Percentiles rank a stretch among this genome's conserved stretches.
These are phyloP conservation scores for Paecilomyces dactylethromorphus DNA, from an alignment of 2,329 filamentous ascomycete genomes.

Conservation along the genomic window DNA sequence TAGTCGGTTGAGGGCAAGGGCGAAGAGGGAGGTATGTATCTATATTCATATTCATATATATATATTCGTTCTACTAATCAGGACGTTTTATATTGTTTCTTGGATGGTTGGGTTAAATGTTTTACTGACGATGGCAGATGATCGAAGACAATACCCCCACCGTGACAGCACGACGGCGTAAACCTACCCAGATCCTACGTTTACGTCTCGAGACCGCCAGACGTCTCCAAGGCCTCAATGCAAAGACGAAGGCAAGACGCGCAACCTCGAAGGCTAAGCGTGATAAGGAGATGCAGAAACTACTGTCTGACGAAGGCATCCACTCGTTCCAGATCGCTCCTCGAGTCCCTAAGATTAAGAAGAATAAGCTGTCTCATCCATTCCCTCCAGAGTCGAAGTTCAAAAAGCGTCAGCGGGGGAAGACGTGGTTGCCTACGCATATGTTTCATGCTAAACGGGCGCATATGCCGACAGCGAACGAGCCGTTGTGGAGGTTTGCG, in stretches of 20 bases:
- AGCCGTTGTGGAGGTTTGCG: slow-evolving; percentile 84
- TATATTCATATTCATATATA: slow-evolving; percentile 6
- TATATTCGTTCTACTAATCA: not conserved
- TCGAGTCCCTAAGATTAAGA: slow-evolving; percentile 59
- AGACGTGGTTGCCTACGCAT: slow-evolving; percentile 93
- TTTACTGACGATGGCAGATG: slow-evolving; percentile 51
- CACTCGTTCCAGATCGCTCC: slow-evolving; percentile 31
- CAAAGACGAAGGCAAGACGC: slow-evolving; percentile 35
- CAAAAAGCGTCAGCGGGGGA: slow-evolving; percentile 75
- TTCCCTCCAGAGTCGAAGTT: slow-evolving; percentile 62
- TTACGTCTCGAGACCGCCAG: slow-evolving; percentile 69
- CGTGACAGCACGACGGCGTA: slow-evolving; percentile 52
- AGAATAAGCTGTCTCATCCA: slow-evolving; percentile 62
- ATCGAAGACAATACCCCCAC: slow-evolving; percentile 84
- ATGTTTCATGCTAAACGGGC: slow-evolving; percentile 90
- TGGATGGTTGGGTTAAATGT: not conserved
- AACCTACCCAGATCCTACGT: slow-evolving; percentile 39
- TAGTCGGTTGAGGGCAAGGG: slow-evolving; percentile 63
- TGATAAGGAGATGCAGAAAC: slow-evolving; percentile 19
- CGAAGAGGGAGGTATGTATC: slow-evolving; percentile 51
- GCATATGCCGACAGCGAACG: slow-evolving; percentile 71
- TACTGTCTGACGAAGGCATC: slow-evolving; percentile 17
- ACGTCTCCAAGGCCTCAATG: slow-evolving; percentile 57
- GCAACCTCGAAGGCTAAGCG: slow-evolving; percentile 39
- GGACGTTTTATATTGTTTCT: not conserved